A percentile compares a stretch with the other conserved stretches of the same genome.
These are phyloP conservation scores for Xylaria flabelliformis DNA, from an alignment of 495 filamentous ascomycete genomes.

Conservation along the genomic window DNA sequence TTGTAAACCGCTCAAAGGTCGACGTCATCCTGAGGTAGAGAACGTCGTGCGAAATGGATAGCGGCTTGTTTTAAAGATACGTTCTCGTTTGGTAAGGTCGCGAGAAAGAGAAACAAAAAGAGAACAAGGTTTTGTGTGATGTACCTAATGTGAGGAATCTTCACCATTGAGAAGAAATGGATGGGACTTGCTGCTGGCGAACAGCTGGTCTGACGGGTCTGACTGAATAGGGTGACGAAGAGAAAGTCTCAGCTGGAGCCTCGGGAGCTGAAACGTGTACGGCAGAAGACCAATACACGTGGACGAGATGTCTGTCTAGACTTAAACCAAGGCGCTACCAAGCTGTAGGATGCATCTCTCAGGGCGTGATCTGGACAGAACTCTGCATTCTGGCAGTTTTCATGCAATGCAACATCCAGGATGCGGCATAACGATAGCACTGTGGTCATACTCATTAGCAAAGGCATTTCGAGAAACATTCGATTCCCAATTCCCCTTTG, in stretches of 20 bases:
- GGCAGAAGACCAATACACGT: conserved; percentile 12
- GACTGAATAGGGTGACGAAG: neutral
- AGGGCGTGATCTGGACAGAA: conserved; percentile 11
- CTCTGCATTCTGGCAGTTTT: conserved; percentile 1
- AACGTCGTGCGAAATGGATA: neutral
- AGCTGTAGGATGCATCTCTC: neutral
- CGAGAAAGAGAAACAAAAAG: neutral
- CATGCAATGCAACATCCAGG: conserved; percentile 23
- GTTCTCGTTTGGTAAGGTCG: neutral
- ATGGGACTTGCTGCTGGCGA: neutral
- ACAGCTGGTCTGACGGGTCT: too few species aligned
- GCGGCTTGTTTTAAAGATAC: neutral
- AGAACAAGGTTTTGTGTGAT: neutral
- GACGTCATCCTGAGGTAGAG: neutral
- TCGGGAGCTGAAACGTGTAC: conserved; percentile 19
- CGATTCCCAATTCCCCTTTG: conserved; percentile 9
- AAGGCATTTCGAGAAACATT: conserved; percentile 21
- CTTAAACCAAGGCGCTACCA: neutral
- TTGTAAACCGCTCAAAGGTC: neutral
- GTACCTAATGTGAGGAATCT: neutral
- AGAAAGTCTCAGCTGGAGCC: conserved; percentile 9
- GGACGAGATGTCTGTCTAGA: neutral
- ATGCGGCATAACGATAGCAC: conserved; percentile 12
- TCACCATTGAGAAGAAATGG: neutral
- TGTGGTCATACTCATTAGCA: conserved; percentile 3